Conservation (phyloP, 2,329 filamentous ascomycete genomes). For the Colletotrichum sp. region DNA sequence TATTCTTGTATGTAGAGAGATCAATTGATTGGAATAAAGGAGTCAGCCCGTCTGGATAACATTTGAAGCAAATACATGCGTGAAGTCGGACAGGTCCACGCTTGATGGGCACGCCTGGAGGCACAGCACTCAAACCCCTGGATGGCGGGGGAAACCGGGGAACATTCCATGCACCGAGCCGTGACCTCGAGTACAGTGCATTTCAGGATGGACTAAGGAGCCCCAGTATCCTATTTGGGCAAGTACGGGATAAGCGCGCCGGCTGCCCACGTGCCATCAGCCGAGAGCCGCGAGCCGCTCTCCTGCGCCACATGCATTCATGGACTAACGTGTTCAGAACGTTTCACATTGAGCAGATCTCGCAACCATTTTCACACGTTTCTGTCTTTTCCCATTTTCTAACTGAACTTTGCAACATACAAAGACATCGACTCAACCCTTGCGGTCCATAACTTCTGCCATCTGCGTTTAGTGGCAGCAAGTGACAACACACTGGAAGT, state of each 20-base stretch:
- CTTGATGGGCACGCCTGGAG: neutral
- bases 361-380: neutral
- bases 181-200: neutral
- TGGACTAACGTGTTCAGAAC: neutral
- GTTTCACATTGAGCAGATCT: neutral
- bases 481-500: neutral
- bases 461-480: neutral
- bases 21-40: too few species aligned
- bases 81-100: neutral
- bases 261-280: neutral
- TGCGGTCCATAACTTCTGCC: neutral
- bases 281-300: neutral
- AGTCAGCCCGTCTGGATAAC: neutral
- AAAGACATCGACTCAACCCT: neutral
- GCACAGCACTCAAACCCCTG: neutral
- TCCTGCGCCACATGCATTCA: neutral
- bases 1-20: fast-evolving
- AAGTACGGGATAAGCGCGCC: neutral
- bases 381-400: neutral
- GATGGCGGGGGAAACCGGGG: neutral
- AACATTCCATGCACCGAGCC: neutral
- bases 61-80: neutral
- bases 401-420: neutral
- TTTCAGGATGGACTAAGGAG: neutral
- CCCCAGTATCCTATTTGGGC: neutral